Conservation (phyloP, 345 rosid genomes). For the Populus simonii region DNA sequence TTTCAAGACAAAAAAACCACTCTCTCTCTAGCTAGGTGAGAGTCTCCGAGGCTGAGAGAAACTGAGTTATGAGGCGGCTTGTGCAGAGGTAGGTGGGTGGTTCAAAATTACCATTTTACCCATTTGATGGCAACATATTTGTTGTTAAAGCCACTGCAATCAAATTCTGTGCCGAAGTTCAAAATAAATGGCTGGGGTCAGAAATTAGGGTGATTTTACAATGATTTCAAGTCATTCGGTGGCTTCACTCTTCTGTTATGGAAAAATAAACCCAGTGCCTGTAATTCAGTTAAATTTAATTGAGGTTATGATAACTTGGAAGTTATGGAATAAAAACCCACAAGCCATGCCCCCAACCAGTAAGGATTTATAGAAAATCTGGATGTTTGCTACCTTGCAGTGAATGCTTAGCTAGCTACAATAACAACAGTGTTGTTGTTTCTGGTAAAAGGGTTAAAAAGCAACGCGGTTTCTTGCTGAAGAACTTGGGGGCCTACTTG, state of each 20-base stretch:
- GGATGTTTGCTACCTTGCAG: not conserved
- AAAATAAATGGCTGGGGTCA: not conserved
- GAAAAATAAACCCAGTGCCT: too few relatives aligned
- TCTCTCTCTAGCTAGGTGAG: not conserved
- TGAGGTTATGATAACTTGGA: too few relatives aligned
- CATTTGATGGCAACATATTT: not conserved
- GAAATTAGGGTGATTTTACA: too few relatives aligned
- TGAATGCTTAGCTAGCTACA: not conserved
- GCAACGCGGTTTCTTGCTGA: slow-evolving; percentile 24
- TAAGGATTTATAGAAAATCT: slow-evolving; percentile 1
- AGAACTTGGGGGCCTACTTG: slow-evolving; percentile 21
- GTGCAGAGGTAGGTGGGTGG: slow-evolving; percentile 12
- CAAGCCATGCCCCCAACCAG: slow-evolving; percentile 5
- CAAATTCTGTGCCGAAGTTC: slow-evolving; percentile 4
- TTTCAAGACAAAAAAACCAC: not conserved
- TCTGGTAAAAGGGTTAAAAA: not conserved
- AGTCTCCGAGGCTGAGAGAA: slow-evolving; percentile 4
- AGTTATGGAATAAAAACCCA: too few relatives aligned
- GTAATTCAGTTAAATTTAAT: too few relatives aligned
- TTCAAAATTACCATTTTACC: slow-evolving; percentile 21
- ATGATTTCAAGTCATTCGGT: too few relatives aligned
- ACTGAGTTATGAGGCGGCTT: slow-evolving; percentile 30
- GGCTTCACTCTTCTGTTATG: too few relatives aligned
- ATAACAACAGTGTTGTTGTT: slow-evolving; percentile 29
- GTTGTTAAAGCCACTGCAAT: not conserved